Evolutionary conservation across 441 rosid species (phyloP).

Genomic region (Populus hybrid): DNA sequence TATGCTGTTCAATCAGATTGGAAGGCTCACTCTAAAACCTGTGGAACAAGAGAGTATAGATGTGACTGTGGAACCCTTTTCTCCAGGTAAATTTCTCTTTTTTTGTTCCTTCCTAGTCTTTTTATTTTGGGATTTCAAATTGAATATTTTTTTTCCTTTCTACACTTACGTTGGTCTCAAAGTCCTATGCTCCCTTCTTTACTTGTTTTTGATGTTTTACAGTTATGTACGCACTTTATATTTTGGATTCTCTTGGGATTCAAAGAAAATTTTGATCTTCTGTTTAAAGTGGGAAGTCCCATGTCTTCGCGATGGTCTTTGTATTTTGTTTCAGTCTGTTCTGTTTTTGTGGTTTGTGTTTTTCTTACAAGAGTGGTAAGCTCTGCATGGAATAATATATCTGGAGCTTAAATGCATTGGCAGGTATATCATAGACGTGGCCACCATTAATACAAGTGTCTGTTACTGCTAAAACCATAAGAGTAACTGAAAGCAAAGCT

Average conservation of each 20-base stretch:
- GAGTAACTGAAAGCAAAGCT: slow-evolving; percentile 30
- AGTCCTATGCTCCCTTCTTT: slow-evolving; percentile 13
- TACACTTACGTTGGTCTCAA: slow-evolving; percentile 16
- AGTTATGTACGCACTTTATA: background rate
- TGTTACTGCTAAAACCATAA: slow-evolving; percentile 26
- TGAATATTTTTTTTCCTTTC: slow-evolving; percentile 14
- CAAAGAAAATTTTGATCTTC: slow-evolving; percentile 20
- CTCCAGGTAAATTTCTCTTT: slow-evolving; percentile 50
- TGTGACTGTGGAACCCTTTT: slow-evolving; percentile 94
- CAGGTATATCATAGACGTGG: slow-evolving; percentile 36
- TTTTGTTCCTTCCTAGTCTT: background rate
- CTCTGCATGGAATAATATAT: slow-evolving; percentile 47
- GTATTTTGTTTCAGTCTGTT: slow-evolving; percentile 15
- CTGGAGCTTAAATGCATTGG: slow-evolving; percentile 38
- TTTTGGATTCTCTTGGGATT: slow-evolving; percentile 17
- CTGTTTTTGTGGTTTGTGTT: slow-evolving; percentile 16
- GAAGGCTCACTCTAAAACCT: slow-evolving; percentile 75
- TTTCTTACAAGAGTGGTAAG: slow-evolving; percentile 25
- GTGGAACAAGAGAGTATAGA: slow-evolving; percentile 80
- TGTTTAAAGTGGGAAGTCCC: slow-evolving; percentile 22
- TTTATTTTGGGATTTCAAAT: background rate
- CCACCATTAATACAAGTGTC: slow-evolving; percentile 35
- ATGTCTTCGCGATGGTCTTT: slow-evolving; percentile 20
- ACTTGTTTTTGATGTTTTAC: slow-evolving; percentile 10
- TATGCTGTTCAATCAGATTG: slow-evolving; percentile 81